These are phyloP conservation scores for Cystobasidium sp. DNA, from an alignment of 1,284 basidiomycete genomes.

Conservation along the genomic window DNA sequence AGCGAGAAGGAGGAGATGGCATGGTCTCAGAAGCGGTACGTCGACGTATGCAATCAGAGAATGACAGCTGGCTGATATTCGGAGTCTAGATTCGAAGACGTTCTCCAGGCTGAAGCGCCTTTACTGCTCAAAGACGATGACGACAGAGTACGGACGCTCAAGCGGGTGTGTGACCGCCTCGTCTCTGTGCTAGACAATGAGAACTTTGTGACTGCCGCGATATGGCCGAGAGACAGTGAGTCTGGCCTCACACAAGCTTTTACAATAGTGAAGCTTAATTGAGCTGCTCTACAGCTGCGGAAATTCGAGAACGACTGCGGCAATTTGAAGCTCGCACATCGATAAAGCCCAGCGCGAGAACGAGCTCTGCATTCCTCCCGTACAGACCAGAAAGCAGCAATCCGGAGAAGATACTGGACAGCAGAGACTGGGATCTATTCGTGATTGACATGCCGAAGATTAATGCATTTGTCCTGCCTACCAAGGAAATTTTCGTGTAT, in stretches of 20 bases:
- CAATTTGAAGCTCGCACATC: slow-evolving; percentile 28
- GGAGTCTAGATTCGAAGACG: slow-evolving; percentile 57
- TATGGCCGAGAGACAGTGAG: slow-evolving; percentile 54
- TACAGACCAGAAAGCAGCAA: slow-evolving; percentile 57
- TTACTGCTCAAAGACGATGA: slow-evolving; percentile 58
- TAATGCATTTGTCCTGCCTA: slow-evolving; percentile 62
- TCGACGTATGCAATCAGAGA: background rate
- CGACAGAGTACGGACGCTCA: slow-evolving; percentile 57
- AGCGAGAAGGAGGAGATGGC: slow-evolving; percentile 61
- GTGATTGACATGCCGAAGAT: slow-evolving; percentile 57
- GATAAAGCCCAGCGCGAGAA: slow-evolving; percentile 42
- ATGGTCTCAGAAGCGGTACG: slow-evolving; percentile 61
- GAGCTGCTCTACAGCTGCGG: slow-evolving; percentile 14
- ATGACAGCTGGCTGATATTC: background rate
- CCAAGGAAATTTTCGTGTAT: slow-evolving; percentile 62
- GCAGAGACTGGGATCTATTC: slow-evolving; percentile 61
- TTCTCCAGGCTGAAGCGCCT: slow-evolving; percentile 58
- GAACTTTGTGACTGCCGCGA: slow-evolving; percentile 57
- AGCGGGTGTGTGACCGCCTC: slow-evolving; percentile 52
- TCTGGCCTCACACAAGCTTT: background rate
- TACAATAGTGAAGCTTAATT: slow-evolving; percentile 50
- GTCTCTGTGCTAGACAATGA: slow-evolving; percentile 57
- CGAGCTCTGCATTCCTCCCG: slow-evolving; percentile 44
- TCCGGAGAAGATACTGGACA: slow-evolving; percentile 59
- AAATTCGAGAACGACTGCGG: slow-evolving; percentile 34